These are phyloP conservation scores for Fusarium burgessii DNA, from an alignment of 2,329 filamentous ascomycete species.

Conservation along the genomic window DNA sequence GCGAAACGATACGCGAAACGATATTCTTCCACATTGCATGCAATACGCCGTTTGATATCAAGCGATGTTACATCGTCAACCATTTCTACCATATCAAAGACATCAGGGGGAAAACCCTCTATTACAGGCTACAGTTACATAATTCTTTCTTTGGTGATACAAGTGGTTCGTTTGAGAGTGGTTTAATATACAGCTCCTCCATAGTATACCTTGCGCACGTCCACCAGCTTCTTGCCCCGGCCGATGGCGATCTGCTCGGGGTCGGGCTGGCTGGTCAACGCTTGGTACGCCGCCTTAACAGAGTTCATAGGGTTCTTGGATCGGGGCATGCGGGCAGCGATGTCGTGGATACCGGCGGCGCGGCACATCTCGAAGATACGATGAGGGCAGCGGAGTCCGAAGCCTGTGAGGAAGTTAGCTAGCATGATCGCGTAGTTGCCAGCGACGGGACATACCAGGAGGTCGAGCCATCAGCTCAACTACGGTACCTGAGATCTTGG, in stretches of 20 bases:
- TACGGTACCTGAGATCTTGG: conserved; percentile 89
- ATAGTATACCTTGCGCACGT: conserved; percentile 97
- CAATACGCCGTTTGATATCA: conserved; percentile 23
- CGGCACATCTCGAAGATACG: conserved; percentile 96
- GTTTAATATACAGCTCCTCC: conserved; percentile 76
- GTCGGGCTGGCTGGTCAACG: conserved; percentile 83
- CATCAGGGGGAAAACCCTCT: conserved; percentile 21
- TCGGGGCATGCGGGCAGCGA: conserved; percentile 84
- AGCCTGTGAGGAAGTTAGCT: conserved; percentile 69
- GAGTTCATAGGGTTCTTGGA: conserved; percentile 98
- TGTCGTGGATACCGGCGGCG: conserved; percentile 85
- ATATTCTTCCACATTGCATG: conserved; percentile 6
- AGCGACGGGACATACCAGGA: conserved; percentile 75
- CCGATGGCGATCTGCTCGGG: conserved; percentile 92
- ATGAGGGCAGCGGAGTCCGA: conserved; percentile 90
- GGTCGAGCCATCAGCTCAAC: conserved; percentile 85
- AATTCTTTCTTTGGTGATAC: conserved; percentile 40
- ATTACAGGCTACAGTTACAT: conserved; percentile 46
- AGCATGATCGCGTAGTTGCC: conserved; percentile 2
- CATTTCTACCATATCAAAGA: conserved; percentile 19
- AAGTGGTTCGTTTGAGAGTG: conserved; percentile 21
- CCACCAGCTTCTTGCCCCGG: conserved; percentile 93
- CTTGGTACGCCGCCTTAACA: conserved; percentile 89
- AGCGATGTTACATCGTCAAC: conserved; percentile 30
- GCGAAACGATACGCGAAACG: conserved; percentile 38